Evolutionary conservation across 257 asterid genomes (phyloP).

Genomic region (Solanum neorickii): DNA sequence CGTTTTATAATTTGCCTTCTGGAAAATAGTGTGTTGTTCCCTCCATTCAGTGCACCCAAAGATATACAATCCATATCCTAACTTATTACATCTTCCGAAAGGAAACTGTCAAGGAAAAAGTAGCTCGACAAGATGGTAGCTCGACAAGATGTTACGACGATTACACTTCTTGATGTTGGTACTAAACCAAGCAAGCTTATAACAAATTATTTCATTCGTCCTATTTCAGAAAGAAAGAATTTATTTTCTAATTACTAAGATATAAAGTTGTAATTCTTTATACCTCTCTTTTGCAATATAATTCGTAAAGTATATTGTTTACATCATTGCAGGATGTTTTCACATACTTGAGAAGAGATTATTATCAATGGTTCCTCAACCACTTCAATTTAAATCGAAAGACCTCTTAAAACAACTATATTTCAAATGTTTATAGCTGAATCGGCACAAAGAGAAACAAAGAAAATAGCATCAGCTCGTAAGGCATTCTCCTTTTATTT

Average conservation of each 20-base stretch:
- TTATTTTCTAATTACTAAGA: background rate
- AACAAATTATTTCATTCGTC: slow-evolving; percentile 58
- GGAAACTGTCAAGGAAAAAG: slow-evolving; percentile 15
- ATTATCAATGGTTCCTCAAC: slow-evolving; percentile 80
- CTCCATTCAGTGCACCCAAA: too few species aligned
- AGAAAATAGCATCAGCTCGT: too few species aligned
- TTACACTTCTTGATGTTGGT: slow-evolving; percentile 17
- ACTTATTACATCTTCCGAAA: background rate
- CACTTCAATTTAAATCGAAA: slow-evolving; percentile 95
- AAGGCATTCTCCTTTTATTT: background rate
- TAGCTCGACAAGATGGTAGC: slow-evolving; percentile 25
- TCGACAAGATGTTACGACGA: background rate
- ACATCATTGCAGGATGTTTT: slow-evolving; percentile 68
- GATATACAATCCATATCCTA: too few species aligned
- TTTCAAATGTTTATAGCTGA: background rate
- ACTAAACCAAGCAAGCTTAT: slow-evolving; percentile 47
- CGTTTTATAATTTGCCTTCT: too few species aligned
- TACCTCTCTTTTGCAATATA: background rate
- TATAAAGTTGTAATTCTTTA: background rate
- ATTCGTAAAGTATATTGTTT: background rate
- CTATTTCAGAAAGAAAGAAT: too few species aligned
- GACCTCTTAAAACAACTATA: slow-evolving; percentile 15
- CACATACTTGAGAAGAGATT: slow-evolving; percentile 74
- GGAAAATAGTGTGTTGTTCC: too few species aligned
- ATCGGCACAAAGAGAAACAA: background rate